phyloP scores from a whole-genome alignment of 169 alveolate genomes.

The Plasmodium falciparum region DNA sequence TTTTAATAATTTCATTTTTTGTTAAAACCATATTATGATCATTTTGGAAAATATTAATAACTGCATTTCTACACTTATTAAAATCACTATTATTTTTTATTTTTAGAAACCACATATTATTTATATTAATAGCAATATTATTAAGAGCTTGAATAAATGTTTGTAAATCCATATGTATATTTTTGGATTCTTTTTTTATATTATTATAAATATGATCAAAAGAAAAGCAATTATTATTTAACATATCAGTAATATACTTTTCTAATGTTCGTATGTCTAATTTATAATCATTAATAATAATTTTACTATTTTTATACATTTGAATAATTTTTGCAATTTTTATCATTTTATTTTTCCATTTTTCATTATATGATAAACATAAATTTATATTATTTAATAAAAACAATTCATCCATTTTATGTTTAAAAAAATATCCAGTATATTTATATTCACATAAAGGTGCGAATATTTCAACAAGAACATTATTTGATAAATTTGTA shows the following conservation, averaged over 20 bases:
- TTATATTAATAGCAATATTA: slow-evolving; percentile 63
- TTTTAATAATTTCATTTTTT: slow-evolving; percentile 48
- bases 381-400: slow-evolving; percentile 19
- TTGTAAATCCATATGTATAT: slow-evolving; percentile 40
- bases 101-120: slow-evolving; percentile 65
- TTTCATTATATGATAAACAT: slow-evolving; percentile 55
- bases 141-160: slow-evolving; percentile 44
- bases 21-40: slow-evolving; percentile 53
- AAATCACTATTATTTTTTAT: slow-evolving; percentile 53
- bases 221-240: slow-evolving; percentile 50
- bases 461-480: slow-evolving; percentile 35
- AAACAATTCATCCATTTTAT: slow-evolving; percentile 70
- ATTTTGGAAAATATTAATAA: slow-evolving; percentile 55
- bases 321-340: slow-evolving; percentile 73
- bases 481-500: slow-evolving; percentile 66
- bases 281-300: slow-evolving; percentile 62
- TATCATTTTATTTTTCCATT: slow-evolving; percentile 74
- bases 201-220: slow-evolving; percentile 66
- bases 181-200: slow-evolving; percentile 38
- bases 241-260: slow-evolving; percentile 55
- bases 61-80: slow-evolving; percentile 71
- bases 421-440: slow-evolving; percentile 75
- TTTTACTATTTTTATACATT: slow-evolving; percentile 68
- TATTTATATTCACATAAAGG: slow-evolving; percentile 76
- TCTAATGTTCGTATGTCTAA: slow-evolving; percentile 64